Evolutionary conservation across 768 basidiomycete genomes (phyloP), one percentile per base, ranked within the genome.

Genomic region (Pisolithus marmoratus): DNA sequence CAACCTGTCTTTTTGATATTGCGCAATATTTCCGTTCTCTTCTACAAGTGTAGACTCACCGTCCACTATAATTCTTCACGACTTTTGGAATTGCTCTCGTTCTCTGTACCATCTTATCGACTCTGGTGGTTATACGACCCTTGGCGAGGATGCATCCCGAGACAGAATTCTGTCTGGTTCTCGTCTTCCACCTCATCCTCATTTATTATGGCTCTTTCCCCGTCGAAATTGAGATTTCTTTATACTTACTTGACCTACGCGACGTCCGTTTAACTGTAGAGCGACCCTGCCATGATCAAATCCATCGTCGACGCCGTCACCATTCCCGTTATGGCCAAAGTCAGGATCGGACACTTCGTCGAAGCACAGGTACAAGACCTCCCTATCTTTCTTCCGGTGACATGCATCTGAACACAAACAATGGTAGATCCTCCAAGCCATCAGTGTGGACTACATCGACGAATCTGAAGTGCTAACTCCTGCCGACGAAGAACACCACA

Each of bases 401-500:
- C 43, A 5, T 26, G 7, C 43, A 27, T 27, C 6, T 12, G 24
- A 23, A 45, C 23, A 8, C 20, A 3, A 44, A 29, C 4, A 19
- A 9, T 19, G n/a, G 38, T 54, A 97, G 90, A 95, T 99, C 62
- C 72, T 98, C 23, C 94, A 98, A 78, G 81, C 83, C 20, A 77
- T 97, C 61, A 94, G 95, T 3, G 87, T 96, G 29, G 96, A 99
- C 72, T 99, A 97, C 70, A 92, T 95, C 54, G 92, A 94, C 65
- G 93, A 95, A 72, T 90, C 86, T 4, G 91, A 91, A 70, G 95
- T 98, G 46, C 76, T 99, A 42, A 96, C 96, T 0, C 91, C 92
- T 20, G 95, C 96, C 12, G 95, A 99, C 67, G 92, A 96, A 49
- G 86, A 93, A 67, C 83, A 93, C 67, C 94, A 95, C 75, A 91